Percentiles rank a stretch among this genome's conserved stretches.
Evolutionary conservation across 257 asterid genomes (phyloP).

Genomic region (Rehmannia glutinosa): DNA sequence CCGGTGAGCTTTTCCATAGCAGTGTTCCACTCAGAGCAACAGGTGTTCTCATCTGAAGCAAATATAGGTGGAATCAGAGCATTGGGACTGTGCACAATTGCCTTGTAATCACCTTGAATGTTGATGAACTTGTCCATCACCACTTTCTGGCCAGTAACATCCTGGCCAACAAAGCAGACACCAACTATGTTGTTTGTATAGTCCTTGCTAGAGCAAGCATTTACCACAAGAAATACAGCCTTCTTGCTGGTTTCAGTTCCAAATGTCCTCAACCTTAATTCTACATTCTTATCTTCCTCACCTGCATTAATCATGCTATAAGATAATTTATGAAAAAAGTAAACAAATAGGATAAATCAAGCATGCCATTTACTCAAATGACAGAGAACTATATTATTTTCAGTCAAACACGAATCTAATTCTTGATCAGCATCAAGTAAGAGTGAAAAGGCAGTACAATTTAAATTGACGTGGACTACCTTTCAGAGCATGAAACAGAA

Average conservation of each 20-base stretch:
- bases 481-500: neutral
- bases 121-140: conserved; percentile 81
- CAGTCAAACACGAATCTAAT: neutral
- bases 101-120: conserved; percentile 84
- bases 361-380: neutral
- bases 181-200: conserved; percentile 58
- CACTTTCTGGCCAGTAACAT: conserved; percentile 67
- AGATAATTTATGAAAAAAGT: neutral
- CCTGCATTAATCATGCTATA: conserved; percentile 27
- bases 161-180: conserved; percentile 84
- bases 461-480: neutral
- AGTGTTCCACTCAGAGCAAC: conserved; percentile 86
- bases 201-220: conserved; percentile 81
- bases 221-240: conserved; percentile 35
- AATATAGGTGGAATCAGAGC: conserved; percentile 89
- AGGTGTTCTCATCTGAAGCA: conserved; percentile 67
- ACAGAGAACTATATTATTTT: neutral
- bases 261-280: conserved; percentile 47
- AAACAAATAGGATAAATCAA: neutral
- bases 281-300: conserved; percentile 57
- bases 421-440: neutral
- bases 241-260: neutral
- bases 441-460: too few relatives aligned
- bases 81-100: conserved; percentile 71
- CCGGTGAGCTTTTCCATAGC: conserved; percentile 88